Base-by-base conservation (phyloP, 192 early-diverging fungal species). In the Coemansia sp. region DNA sequence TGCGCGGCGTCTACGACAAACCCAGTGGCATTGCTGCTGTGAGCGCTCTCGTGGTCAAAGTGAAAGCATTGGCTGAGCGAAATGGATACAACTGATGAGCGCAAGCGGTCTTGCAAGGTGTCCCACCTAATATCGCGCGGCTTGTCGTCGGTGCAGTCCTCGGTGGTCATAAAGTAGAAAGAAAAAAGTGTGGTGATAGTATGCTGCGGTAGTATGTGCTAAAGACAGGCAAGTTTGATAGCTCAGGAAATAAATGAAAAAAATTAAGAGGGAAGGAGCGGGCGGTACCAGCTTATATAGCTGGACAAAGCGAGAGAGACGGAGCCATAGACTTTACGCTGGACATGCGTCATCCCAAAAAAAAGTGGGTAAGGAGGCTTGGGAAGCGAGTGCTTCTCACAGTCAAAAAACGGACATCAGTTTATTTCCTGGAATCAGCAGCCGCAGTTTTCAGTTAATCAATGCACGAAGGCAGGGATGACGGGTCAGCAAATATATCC, bases 1-100 rank as follows among this genome's bases (percentile, higher is more conserved):
- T 68, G 74, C 43, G 87, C 58, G 8, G 87, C 87, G 66, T 93
- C 90, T 12, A 93, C 92, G 2, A 93, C 73, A 69, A 92, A 92
- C 2, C 92, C 92, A 5, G 92, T 89, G 12, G 89, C 92, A 22
- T 46, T 25, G 40, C 14, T 39, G 35, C 25, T 12, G 0, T 12
- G 8, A 6, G 41, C 19, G 0, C 14, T 2, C 4, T 59, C 68
- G 1, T 54, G 62, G 35, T 63, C 68, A 59, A 70, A 70, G 22
- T 22, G 17, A 24, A 62, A 35, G 2, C 42, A 14, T 2, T 17
- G 20, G 22, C 36, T 38, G 7, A 29, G 36, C 11, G 51, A 37
- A 27, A 70, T 70, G 14, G 68, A 62, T 5, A 70, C 54, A 20
- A 70, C 27, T 0, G 57, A 71, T 17, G 46, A 24, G n/a, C 67